These are phyloP conservation scores for Coniosporium apollinis DNA, from an alignment of 495 filamentous ascomycete genomes.

Conservation along the genomic window DNA sequence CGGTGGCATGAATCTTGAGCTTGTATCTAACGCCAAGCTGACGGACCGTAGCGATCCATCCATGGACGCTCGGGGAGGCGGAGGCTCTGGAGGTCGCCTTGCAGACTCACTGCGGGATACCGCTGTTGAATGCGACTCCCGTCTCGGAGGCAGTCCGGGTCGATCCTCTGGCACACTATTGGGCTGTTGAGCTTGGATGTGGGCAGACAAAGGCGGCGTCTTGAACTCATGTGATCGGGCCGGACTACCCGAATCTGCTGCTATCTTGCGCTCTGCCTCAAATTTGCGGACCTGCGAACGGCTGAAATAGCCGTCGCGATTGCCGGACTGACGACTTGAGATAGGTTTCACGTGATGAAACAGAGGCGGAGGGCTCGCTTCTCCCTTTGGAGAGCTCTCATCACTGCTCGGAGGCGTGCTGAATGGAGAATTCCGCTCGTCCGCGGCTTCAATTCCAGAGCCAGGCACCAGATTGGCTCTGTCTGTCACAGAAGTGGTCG, in stretches of 20 bases:
- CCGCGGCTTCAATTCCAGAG: slow-evolving; percentile 18
- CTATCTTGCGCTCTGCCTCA: too few species aligned
- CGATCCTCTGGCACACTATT: slow-evolving; percentile 7
- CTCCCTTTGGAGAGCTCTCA: slow-evolving; percentile 35
- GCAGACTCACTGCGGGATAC: too few species aligned
- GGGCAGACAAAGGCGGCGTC: background rate
- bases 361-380: slow-evolving; percentile 3
- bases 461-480: slow-evolving; percentile 23
- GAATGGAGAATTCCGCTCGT: slow-evolving; percentile 64
- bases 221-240: too few species aligned
- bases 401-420: slow-evolving; percentile 74
- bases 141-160: slow-evolving; percentile 9
- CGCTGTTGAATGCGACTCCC: slow-evolving; percentile 1
- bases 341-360: background rate
- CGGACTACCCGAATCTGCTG: too few species aligned
- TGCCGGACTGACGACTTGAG: background rate
- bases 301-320: background rate
- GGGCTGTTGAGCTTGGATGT: background rate
- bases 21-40: too few species aligned
- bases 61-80: too few species aligned
- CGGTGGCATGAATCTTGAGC: too few species aligned
- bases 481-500: slow-evolving; percentile 16
- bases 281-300: too few species aligned
- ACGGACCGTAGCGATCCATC: too few species aligned
- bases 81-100: too few species aligned